These are phyloP conservation scores for Olyra latifolia DNA, from an alignment of 176 grass and related monocot genomes.

Conservation along the genomic window DNA sequence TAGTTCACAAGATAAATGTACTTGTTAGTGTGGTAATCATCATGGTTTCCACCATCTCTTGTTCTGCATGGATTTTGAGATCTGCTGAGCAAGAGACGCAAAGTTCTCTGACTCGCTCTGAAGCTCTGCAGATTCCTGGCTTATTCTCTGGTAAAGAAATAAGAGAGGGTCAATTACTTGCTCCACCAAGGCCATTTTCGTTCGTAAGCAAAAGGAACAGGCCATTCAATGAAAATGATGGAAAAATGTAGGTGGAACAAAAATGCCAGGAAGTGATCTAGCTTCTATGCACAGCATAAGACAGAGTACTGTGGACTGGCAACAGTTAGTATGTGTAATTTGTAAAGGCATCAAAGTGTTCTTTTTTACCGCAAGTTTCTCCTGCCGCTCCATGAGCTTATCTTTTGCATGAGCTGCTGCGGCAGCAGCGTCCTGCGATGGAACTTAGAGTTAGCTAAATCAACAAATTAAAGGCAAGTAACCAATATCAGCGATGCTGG, in stretches of 20 bases:
- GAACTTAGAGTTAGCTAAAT: not conserved
- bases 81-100: conserved; percentile 63
- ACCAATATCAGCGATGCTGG: not conserved
- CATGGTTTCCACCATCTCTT: conserved; percentile 90
- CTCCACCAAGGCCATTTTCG: not conserved
- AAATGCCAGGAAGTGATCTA: not conserved
- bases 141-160: conserved; percentile 54
- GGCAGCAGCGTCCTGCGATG: conserved; percentile 68
- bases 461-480: not conserved
- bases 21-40: not conserved
- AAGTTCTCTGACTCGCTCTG: conserved; percentile 83
- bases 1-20: not conserved
- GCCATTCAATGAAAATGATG: not conserved
- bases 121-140: conserved; percentile 70
- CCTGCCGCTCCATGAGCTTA: conserved; percentile 78
- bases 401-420: conserved; percentile 82
- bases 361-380: conserved; percentile 74
- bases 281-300: not conserved
- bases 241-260: not conserved
- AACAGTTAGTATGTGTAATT: not conserved
- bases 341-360: not conserved
- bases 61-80: conserved; percentile 68
- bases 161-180: not conserved
- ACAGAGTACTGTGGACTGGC: not conserved
- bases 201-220: not conserved